phyloP scores from a whole-genome alignment of 257 asterid genomes.

The Solanum ahanhuiri region DNA sequence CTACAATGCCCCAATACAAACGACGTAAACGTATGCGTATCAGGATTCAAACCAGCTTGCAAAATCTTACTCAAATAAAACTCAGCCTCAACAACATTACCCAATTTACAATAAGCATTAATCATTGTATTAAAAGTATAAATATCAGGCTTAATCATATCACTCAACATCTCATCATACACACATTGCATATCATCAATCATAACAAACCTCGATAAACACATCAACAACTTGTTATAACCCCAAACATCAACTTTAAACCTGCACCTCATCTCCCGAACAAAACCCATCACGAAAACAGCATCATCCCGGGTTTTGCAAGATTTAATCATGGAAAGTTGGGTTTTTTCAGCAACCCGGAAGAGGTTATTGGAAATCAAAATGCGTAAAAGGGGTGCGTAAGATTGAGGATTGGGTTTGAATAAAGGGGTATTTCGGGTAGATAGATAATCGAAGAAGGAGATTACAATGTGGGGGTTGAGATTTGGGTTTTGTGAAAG shows the following conservation, averaged over 20 bases:
- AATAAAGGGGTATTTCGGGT: too few relatives aligned
- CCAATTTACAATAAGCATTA: conserved; percentile 58
- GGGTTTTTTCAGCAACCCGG: conserved; percentile 28
- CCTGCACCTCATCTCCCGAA: conserved; percentile 29
- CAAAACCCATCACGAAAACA: conserved; percentile 13
- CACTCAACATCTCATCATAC: conserved; percentile 48
- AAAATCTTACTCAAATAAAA: conserved; percentile 42
- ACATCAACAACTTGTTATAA: conserved; percentile 53
- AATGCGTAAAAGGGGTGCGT: too few relatives aligned
- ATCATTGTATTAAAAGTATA: conserved; percentile 67
- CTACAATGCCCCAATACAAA: conserved; percentile 67
- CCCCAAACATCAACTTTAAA: conserved; percentile 37
- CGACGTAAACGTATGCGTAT: conserved; percentile 59
- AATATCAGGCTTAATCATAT: conserved; percentile 48
- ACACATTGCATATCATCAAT: conserved; percentile 51
- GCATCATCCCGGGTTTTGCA: conserved; percentile 36
- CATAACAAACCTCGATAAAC: conserved; percentile 39
- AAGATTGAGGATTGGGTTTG: too few relatives aligned
- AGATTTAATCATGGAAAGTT: conserved; percentile 39
- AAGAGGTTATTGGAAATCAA: conserved; percentile 30
- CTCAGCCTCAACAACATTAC: conserved; percentile 42
- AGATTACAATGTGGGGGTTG: too few relatives aligned
- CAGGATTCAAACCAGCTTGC: conserved; percentile 54
- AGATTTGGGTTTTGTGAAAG: too few relatives aligned
- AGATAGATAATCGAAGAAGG: too few relatives aligned